These are phyloP conservation scores for Monosporascus sp. DNA, from an alignment of 2,329 filamentous ascomycete species.

Conservation along the genomic window DNA sequence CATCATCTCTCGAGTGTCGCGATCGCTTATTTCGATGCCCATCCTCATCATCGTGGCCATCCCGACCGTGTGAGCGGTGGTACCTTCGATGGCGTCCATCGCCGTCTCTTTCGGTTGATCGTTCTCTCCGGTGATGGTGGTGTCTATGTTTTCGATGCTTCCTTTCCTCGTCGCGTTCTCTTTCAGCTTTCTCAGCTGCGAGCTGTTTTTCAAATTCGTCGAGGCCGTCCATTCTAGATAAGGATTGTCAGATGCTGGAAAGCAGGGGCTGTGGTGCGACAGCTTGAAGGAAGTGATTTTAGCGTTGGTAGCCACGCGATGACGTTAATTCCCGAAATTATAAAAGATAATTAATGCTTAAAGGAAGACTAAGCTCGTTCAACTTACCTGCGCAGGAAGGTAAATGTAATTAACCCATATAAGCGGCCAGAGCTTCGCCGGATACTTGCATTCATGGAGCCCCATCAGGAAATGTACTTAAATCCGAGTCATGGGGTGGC, in stretches of 20 bases:
- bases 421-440: too few relatives aligned
- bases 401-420: too few relatives aligned
- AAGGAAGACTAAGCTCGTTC: too few relatives aligned
- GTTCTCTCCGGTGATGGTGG: constrained; percentile 45
- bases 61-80: constrained; percentile 30
- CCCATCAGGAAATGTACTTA: too few relatives aligned
- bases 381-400: too few relatives aligned
- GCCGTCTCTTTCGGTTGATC: constrained; percentile 35
- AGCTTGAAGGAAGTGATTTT: too few relatives aligned
- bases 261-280: not conserved
- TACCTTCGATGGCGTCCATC: constrained; percentile 29
- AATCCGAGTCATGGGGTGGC: too few relatives aligned
- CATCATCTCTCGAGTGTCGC: constrained; percentile 48
- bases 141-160: constrained; percentile 36
- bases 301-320: too few relatives aligned
- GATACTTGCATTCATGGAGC: too few relatives aligned
- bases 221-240: constrained; percentile 44
- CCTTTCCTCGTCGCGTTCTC: constrained; percentile 44
- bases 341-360: too few relatives aligned
- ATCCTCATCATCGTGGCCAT: constrained; percentile 44
- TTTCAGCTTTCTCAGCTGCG: constrained; percentile 55
- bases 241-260: not conserved
- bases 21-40: constrained; percentile 61
- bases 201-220: constrained; percentile 75
- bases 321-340: too few relatives aligned